These are phyloP conservation scores for Metarhizium rileyi DNA, from an alignment of 2,329 filamentous ascomycete species.

Conservation along the genomic window DNA sequence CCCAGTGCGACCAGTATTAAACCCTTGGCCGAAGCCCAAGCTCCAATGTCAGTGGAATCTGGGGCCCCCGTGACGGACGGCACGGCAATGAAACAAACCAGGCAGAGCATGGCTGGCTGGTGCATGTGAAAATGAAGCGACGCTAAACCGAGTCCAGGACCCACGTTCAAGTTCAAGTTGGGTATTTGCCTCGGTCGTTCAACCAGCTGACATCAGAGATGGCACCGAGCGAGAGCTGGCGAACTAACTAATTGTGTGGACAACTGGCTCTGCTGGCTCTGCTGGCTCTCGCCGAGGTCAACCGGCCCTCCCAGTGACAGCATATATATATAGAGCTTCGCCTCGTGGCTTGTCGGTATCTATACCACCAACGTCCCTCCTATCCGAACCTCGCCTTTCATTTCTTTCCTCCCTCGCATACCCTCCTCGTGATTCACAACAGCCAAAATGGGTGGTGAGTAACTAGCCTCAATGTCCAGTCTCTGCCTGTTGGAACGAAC, in stretches of 20 bases:
- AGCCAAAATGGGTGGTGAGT: slow-evolving; percentile 29
- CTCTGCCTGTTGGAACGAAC: neutral
- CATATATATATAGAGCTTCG: slow-evolving; percentile 5
- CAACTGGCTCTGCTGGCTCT: too few species aligned
- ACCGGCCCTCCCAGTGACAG: neutral
- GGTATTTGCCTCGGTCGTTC: slow-evolving; percentile 8
- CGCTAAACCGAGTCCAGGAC: slow-evolving; percentile 10
- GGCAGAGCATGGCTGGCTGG: too few species aligned
- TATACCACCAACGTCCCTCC: neutral
- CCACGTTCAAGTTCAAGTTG: too few species aligned
- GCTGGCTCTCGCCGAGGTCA: slow-evolving; percentile 7
- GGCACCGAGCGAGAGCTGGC: neutral
- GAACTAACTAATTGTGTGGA: too few species aligned
- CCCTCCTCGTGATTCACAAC: neutral
- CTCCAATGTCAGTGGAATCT: slow-evolving; percentile 1
- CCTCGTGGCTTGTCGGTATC: neutral
- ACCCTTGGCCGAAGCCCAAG: neutral
- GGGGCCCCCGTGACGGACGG: slow-evolving; percentile 6
- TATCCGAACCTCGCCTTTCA: neutral
- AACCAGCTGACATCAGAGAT: slow-evolving; percentile 4
- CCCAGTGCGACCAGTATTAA: neutral
- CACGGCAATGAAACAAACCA: neutral
- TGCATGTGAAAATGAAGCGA: slow-evolving; percentile 20
- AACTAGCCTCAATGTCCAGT: neutral
- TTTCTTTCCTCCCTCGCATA: neutral